A percentile compares a stretch with the other conserved stretches of the same genome.
Evolutionary conservation across 2,329 filamentous ascomycete genomes (phyloP).

Genomic region (Hawksworthiomyces lignivorus): DNA sequence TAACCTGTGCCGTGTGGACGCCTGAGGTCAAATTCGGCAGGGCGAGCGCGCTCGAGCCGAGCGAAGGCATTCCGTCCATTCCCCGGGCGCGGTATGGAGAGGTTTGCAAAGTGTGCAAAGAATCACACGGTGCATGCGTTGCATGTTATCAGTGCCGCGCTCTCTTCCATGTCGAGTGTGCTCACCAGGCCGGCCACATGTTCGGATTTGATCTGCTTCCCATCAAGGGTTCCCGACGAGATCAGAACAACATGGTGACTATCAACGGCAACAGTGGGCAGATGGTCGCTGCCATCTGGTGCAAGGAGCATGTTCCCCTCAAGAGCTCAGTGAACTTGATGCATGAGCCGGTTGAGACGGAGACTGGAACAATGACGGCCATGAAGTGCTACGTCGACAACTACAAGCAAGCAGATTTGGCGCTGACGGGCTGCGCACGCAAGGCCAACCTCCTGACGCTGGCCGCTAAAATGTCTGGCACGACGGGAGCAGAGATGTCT

Average conservation of each 20-base stretch:
- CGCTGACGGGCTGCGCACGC: slow-evolving; percentile 82
- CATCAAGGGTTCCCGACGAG: slow-evolving; percentile 79
- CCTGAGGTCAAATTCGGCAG: slow-evolving; percentile 90
- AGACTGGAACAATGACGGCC: slow-evolving; percentile 68
- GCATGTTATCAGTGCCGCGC: slow-evolving; percentile 67
- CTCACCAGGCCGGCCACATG: slow-evolving; percentile 70
- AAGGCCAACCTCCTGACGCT: slow-evolving; percentile 75
- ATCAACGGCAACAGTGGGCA: slow-evolving; percentile 73
- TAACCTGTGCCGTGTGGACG: slow-evolving; percentile 85
- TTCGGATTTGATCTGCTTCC: slow-evolving; percentile 88
- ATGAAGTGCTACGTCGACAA: slow-evolving; percentile 80
- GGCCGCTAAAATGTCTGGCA: slow-evolving; percentile 46
- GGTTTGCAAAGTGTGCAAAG: slow-evolving; percentile 77
- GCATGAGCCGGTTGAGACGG: slow-evolving; percentile 63
- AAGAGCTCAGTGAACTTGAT: slow-evolving; percentile 71
- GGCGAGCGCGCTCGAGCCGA: slow-evolving; percentile 71
- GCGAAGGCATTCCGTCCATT: slow-evolving; percentile 84
- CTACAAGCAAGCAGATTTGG: slow-evolving; percentile 90
- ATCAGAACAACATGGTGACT: slow-evolving; percentile 71
- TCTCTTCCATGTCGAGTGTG: slow-evolving; percentile 81
- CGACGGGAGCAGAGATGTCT: slow-evolving; percentile 19
- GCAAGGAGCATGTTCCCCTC: slow-evolving; percentile 72
- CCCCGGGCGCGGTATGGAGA: slow-evolving; percentile 65
- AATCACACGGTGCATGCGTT: slow-evolving; percentile 67
- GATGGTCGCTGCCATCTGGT: slow-evolving; percentile 86